phyloP scores from a whole-genome alignment of 2,329 filamentous ascomycete species.

The Claviceps pusilla region DNA sequence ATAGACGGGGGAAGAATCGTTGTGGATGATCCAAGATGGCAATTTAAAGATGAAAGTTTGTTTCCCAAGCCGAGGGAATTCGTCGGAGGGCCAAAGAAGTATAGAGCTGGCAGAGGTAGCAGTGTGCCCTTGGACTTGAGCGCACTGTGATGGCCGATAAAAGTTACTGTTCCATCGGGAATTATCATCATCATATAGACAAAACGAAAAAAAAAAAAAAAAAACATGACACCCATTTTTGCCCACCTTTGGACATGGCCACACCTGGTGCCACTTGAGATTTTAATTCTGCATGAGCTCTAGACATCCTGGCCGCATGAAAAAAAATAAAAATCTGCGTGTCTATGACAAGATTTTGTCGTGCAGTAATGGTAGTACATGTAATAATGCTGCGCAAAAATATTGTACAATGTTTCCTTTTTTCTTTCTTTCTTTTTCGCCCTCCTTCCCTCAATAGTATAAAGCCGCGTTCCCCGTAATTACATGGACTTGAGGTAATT shows the following conservation, averaged over 20 bases:
- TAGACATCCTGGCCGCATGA: not conserved
- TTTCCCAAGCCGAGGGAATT: conserved; percentile 80
- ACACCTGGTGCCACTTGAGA: not conserved
- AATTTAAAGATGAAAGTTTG: conserved; percentile 67
- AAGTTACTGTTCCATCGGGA: not conserved
- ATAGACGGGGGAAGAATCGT: conserved; percentile 27
- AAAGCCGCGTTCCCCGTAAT: not conserved
- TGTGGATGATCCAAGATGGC: conserved; percentile 70
- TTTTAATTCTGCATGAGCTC: not conserved
- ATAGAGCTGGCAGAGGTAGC: conserved; percentile 81
- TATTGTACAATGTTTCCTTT: conserved; percentile 7
- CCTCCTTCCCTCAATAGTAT: not conserved
- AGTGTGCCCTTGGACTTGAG: conserved; percentile 81
- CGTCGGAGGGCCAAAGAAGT: conserved; percentile 56
- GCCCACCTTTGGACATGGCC: not conserved
- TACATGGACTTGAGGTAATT: conserved; percentile 78
- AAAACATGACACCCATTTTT: not conserved
- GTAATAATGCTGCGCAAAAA: conserved; percentile 7
- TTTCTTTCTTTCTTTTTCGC: not conserved
- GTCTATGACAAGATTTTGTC: not conserved
- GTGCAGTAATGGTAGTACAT: conserved; percentile 13
- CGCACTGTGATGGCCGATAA: conserved; percentile 15
- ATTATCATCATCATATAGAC: not conserved
- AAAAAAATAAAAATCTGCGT: too few relatives aligned
- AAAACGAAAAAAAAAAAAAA: not conserved